Conservation (phyloP, 192 early-diverging fungal species). For the Backusella sp. region DNA sequence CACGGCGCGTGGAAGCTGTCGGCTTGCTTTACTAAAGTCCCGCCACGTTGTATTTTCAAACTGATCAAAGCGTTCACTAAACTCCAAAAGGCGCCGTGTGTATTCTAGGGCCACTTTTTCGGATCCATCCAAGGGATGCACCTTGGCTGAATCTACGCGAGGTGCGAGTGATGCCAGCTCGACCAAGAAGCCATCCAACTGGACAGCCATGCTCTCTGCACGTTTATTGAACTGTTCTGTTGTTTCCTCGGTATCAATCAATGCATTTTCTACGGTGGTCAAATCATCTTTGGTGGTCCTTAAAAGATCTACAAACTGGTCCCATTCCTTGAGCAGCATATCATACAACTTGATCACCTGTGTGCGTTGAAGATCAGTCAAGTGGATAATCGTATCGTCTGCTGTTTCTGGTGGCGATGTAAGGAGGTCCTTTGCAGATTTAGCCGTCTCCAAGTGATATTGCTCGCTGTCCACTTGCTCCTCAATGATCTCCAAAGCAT, state of each 20-base stretch:
- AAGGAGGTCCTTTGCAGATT: constrained; percentile 21
- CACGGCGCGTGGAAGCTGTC: constrained; percentile 10
- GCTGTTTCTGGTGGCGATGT: constrained; percentile 23
- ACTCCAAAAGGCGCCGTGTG: not conserved
- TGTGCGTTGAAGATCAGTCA: constrained; percentile 29
- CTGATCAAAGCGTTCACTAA: not conserved
- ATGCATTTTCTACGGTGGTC: constrained; percentile 8
- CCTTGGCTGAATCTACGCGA: not conserved
- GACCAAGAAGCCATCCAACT: not conserved
- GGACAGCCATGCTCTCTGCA: constrained; percentile 2
- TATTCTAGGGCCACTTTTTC: constrained; percentile 4
- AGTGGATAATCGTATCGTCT: constrained; percentile 22
- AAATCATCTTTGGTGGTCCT: constrained; percentile 27
- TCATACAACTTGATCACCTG: constrained; percentile 24
- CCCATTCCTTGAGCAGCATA: constrained; percentile 25
- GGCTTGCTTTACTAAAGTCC: constrained; percentile 4
- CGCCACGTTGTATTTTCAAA: constrained; percentile 16
- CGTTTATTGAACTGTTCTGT: not conserved
- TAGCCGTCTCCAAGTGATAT: not conserved
- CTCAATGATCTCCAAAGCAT: constrained; percentile 28
- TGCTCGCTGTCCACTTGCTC: constrained; percentile 16
- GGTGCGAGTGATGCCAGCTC: not conserved
- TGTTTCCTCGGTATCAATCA: constrained; percentile 17
- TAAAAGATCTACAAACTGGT: constrained; percentile 18
- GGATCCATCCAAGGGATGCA: constrained; percentile 19